phyloP scores from a whole-genome alignment of 768 basidiomycete species.

The Chalciporus pseudorubinellus region DNA sequence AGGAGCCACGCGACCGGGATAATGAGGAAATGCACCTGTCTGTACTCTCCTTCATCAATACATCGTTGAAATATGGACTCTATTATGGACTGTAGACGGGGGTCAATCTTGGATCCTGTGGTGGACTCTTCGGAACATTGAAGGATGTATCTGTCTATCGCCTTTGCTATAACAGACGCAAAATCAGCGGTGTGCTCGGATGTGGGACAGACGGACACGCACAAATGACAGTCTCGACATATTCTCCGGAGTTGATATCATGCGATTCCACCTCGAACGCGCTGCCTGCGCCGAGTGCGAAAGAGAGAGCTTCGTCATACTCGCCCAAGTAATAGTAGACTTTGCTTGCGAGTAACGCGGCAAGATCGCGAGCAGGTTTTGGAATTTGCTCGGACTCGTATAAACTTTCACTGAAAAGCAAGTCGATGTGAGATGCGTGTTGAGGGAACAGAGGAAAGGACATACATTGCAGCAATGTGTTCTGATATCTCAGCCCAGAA shows the following conservation, averaged over 20 bases:
- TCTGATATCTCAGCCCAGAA: conserved; percentile 99
- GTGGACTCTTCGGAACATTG: conserved; percentile 55
- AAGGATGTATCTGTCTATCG: conserved; percentile 90
- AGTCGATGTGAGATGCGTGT: conserved; percentile 7
- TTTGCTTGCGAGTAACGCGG: conserved; percentile 94
- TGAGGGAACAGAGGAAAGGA: conserved; percentile 16
- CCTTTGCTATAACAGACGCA: conserved; percentile 64
- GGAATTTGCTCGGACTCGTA: conserved; percentile 83
- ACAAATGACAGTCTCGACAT: conserved; percentile 94
- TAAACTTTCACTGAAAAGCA: conserved; percentile 70
- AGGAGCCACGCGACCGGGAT: background rate
- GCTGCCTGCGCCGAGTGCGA: conserved; percentile 86
- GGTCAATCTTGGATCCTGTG: conserved; percentile 63
- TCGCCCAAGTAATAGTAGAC: conserved; percentile 97
- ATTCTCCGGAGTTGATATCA: conserved; percentile 71
- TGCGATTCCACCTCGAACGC: conserved; percentile 79
- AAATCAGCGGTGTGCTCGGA: background rate
- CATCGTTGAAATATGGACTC: conserved; percentile 87
- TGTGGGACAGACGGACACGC: conserved; percentile 35
- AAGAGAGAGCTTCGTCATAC: conserved; percentile 93
- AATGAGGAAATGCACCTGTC: conserved; percentile 56
- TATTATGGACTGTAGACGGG: conserved; percentile 78
- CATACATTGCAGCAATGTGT: conserved; percentile 84
- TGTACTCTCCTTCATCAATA: conserved; percentile 85
- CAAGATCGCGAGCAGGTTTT: conserved; percentile 70